Evolutionary conservation across 352 stramenopile species (phyloP).

Genomic region (Phytophthora hibernalis): DNA sequence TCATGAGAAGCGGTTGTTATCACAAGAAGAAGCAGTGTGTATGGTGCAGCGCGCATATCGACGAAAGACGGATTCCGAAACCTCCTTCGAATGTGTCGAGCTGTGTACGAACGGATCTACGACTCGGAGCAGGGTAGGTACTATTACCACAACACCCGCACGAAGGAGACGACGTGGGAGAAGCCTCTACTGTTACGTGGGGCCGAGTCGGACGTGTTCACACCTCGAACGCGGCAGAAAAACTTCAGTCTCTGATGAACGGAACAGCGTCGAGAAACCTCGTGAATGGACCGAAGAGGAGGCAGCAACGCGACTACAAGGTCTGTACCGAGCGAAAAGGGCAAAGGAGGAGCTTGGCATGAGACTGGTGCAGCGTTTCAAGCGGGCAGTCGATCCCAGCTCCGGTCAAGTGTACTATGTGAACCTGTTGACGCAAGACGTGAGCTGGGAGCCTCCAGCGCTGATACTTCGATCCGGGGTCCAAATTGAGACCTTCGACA

Average conservation of each 20-base stretch:
- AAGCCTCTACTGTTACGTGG: slow-evolving; percentile 64
- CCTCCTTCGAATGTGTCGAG: slow-evolving; percentile 51
- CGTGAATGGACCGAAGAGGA: slow-evolving; percentile 56
- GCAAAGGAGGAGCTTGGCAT: slow-evolving; percentile 50
- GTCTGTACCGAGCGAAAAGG: slow-evolving; percentile 59
- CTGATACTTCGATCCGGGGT: slow-evolving; percentile 34
- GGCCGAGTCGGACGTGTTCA: slow-evolving; percentile 52
- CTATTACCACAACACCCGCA: slow-evolving; percentile 87
- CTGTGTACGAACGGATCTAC: slow-evolving; percentile 80
- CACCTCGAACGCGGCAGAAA: slow-evolving; percentile 58
- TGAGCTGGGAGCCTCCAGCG: slow-evolving; percentile 68
- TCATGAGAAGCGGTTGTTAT: slow-evolving; percentile 22
- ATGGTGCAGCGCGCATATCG: slow-evolving; percentile 72
- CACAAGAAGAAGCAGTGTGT: slow-evolving; percentile 48
- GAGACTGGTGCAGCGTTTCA: slow-evolving; percentile 56
- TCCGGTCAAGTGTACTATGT: slow-evolving; percentile 76
- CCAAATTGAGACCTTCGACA: slow-evolving; percentile 42
- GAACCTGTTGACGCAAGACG: slow-evolving; percentile 65
- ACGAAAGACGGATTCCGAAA: slow-evolving; percentile 51
- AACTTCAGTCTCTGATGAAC: slow-evolving; percentile 38
- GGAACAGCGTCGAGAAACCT: slow-evolving; percentile 4
- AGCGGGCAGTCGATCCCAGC: slow-evolving; percentile 56
- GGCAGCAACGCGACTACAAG: slow-evolving; percentile 58
- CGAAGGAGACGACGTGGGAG: slow-evolving; percentile 69
- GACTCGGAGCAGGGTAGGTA: slow-evolving; percentile 56